phyloP scores from a whole-genome alignment of 257 asterid genomes.

The Eucommia ulmoides region DNA sequence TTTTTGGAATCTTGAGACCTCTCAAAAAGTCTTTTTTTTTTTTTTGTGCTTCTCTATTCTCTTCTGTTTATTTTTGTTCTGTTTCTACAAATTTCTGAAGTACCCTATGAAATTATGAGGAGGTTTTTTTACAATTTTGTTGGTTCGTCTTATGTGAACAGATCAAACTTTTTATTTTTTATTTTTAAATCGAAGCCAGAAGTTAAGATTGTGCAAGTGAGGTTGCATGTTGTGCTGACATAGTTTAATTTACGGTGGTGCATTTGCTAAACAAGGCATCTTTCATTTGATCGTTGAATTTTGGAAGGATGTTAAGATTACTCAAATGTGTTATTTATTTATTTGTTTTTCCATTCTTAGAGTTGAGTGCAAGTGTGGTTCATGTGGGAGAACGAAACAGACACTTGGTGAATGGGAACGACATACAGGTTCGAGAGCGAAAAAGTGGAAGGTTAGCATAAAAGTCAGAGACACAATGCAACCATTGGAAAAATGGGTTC shows the following conservation, averaged over 20 bases:
- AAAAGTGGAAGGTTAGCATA: slow-evolving; percentile 94
- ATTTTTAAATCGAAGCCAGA: too few species aligned
- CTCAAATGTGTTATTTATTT: not conserved
- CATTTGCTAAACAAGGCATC: too few species aligned
- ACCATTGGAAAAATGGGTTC: slow-evolving; percentile 84
- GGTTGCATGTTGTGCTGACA: too few species aligned
- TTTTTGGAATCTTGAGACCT: too few species aligned
- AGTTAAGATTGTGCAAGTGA: too few species aligned
- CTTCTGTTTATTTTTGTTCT: not conserved
- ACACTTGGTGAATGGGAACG: slow-evolving; percentile 88
- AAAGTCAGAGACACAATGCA: slow-evolving; percentile 57
- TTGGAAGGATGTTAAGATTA: not conserved
- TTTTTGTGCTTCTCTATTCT: not conserved
- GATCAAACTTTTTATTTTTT: too few species aligned
- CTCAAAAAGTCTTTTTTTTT: too few species aligned
- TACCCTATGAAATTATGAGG: too few species aligned
- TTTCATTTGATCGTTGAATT: too few species aligned
- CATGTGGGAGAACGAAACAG: slow-evolving; percentile 63
- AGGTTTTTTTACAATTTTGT: too few species aligned
- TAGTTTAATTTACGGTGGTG: too few species aligned
- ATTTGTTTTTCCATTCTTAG: slow-evolving; percentile 25
- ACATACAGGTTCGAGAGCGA: slow-evolving; percentile 94
- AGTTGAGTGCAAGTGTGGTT: slow-evolving; percentile 83
- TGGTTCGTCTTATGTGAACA: too few species aligned
- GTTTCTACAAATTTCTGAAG: not conserved